Evolutionary conservation across 441 rosid species (phyloP).

Genomic region (Eruca vesicaria): DNA sequence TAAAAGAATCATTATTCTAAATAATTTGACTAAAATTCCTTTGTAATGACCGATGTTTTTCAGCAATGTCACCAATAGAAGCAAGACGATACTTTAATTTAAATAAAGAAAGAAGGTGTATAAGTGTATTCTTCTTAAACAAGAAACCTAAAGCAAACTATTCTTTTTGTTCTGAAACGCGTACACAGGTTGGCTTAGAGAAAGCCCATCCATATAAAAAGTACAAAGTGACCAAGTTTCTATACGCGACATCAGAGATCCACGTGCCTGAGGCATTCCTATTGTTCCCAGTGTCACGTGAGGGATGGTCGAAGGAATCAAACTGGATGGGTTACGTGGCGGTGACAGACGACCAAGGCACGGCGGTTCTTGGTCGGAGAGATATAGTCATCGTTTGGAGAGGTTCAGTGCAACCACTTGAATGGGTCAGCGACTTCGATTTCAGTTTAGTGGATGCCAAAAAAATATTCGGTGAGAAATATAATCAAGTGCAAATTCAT

Average conservation of each 20-base stretch:
- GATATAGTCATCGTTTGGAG: conserved; percentile 89
- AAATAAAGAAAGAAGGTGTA: not conserved
- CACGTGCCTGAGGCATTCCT: conserved; percentile 68
- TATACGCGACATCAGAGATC: conserved; percentile 73
- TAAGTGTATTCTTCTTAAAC: not conserved
- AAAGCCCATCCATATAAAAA: conserved; percentile 53
- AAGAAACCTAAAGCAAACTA: conserved; percentile 13
- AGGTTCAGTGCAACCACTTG: conserved; percentile 69
- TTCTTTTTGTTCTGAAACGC: not conserved
- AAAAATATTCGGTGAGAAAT: conserved; percentile 43
- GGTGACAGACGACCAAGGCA: conserved; percentile 78
- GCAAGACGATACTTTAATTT: not conserved
- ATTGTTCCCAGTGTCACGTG: conserved; percentile 57
- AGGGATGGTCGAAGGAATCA: conserved; percentile 85
- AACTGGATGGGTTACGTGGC: conserved; percentile 91
- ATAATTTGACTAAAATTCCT: not conserved
- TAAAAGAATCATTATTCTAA: not conserved
- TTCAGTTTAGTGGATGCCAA: conserved; percentile 51
- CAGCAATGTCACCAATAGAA: not conserved
- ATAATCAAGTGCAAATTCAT: conserved; percentile 49
- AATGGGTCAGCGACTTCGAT: conserved; percentile 72
- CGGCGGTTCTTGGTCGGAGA: conserved; percentile 63
- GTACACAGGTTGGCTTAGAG: conserved; percentile 44
- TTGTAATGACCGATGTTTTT: not conserved
- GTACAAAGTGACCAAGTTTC: conserved; percentile 66